These are phyloP conservation scores for Nemania sp. DNA, from an alignment of 2,329 filamentous ascomycete species.

Conservation along the genomic window DNA sequence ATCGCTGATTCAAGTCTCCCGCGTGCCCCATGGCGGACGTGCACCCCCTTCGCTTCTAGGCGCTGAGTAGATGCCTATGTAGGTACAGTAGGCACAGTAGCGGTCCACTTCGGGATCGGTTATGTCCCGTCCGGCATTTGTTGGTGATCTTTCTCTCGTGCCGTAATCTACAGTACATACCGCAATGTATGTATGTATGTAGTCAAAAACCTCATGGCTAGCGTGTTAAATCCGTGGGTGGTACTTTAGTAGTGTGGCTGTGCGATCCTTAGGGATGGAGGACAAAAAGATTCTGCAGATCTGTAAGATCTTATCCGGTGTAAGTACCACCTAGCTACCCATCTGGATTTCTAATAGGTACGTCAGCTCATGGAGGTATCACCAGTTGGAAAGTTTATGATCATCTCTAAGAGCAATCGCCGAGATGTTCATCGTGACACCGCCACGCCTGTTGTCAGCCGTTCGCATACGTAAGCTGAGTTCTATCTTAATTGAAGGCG, in stretches of 20 bases:
- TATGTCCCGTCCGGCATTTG: slow-evolving; percentile 16
- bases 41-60: slow-evolving; percentile 7
- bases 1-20: slow-evolving; percentile 40
- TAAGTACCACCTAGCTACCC: background rate
- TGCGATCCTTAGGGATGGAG: background rate
- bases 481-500: background rate
- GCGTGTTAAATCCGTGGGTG: background rate
- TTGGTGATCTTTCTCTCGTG: slow-evolving; percentile 1
- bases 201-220: background rate
- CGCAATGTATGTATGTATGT: too few species aligned
- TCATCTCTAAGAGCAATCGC: slow-evolving; percentile 13
- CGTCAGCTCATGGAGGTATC: background rate
- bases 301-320: slow-evolving; percentile 2
- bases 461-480: slow-evolving; percentile 31
- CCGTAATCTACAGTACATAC: background rate
- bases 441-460: slow-evolving; percentile 29
- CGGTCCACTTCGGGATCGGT: slow-evolving; percentile 14
- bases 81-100: background rate
- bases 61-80: slow-evolving; percentile 3
- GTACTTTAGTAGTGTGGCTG: background rate
- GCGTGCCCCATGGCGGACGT: slow-evolving; percentile 26
- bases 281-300: background rate
- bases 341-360: background rate
- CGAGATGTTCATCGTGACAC: slow-evolving; percentile 17
- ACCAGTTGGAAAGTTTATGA: background rate